phyloP scores from a whole-genome alignment of 2,329 filamentous ascomycete genomes.

The Coniochaeta sp. region DNA sequence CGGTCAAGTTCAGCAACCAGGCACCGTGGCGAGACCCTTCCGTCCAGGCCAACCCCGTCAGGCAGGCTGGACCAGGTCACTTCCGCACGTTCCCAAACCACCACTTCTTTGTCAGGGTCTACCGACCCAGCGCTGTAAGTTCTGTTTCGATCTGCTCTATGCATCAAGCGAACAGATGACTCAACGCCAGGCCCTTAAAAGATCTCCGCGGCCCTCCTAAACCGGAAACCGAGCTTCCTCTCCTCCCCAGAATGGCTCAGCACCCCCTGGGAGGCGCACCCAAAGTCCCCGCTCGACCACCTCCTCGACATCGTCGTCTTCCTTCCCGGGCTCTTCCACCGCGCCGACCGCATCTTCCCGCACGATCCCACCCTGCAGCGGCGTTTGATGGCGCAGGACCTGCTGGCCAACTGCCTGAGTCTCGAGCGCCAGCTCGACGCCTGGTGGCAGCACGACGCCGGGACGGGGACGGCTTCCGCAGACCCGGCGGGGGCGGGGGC shows the following conservation, averaged over 20 bases:
- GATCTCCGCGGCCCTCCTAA: constrained; percentile 41
- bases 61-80: constrained; percentile 33
- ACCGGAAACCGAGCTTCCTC: constrained; percentile 43
- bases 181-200: constrained; percentile 14
- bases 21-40: constrained; percentile 29
- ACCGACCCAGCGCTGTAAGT: constrained; percentile 45
- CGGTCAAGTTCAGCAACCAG: constrained; percentile 23
- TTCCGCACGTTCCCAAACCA: constrained; percentile 47
- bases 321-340: constrained; percentile 38
- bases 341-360: constrained; percentile 32
- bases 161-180: not conserved
- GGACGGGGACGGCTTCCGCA: constrained; percentile 4
- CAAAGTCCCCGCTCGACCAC: constrained; percentile 41
- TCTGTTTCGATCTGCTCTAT: not conserved
- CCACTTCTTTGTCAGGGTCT: constrained; percentile 50
- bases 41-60: constrained; percentile 26
- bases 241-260: constrained; percentile 42
- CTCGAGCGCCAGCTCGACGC: constrained; percentile 39
- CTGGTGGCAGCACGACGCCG: constrained; percentile 33
- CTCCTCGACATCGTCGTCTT: constrained; percentile 43
- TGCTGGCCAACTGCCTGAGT: constrained; percentile 38
- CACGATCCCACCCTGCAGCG: constrained; percentile 32
- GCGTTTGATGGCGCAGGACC: constrained; percentile 36
- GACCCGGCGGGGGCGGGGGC: constrained; percentile 20
- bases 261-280: constrained; percentile 43